Conservation (phyloP, 495 filamentous ascomycete genomes). For the Chlorociboria aeruginascens region DNA sequence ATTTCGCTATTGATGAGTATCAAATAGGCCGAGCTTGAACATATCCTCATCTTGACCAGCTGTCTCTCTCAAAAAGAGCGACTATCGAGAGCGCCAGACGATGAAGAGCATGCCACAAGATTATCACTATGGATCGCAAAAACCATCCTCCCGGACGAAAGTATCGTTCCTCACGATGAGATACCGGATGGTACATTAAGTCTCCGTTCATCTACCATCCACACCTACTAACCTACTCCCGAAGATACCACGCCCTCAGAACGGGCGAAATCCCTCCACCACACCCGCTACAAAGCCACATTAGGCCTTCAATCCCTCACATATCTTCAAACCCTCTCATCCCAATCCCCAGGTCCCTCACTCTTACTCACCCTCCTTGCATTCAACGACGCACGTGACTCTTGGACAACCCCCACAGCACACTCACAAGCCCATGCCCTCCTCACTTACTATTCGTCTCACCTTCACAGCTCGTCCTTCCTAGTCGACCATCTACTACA, state of each 20-base stretch:
- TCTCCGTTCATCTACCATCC: not conserved
- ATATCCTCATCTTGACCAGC: constrained; percentile 5
- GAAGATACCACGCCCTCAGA: not conserved
- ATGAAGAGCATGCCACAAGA: not conserved
- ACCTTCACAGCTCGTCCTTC: constrained; percentile 16
- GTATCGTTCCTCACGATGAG: constrained; percentile 9
- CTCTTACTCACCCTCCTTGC: constrained; percentile 26
- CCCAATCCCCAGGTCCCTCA: constrained; percentile 12
- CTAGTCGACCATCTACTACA: constrained; percentile 44
- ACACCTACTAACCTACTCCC: not conserved
- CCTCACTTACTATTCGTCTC: constrained; percentile 28
- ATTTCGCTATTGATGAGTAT: not conserved
- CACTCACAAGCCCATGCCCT: constrained; percentile 25
- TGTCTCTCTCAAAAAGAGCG: constrained; percentile 1
- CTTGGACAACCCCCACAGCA: constrained; percentile 38
- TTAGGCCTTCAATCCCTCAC: constrained; percentile 1
- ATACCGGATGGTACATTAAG: constrained; percentile 1
- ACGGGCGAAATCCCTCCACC: not conserved
- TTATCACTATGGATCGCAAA: constrained; percentile 15
- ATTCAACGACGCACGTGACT: constrained; percentile 37
- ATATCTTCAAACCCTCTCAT: constrained; percentile 17
- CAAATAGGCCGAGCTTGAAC: constrained; percentile 5
- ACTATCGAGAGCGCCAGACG: not conserved
- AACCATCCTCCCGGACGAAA: constrained; percentile 9
- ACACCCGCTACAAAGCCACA: constrained; percentile 4